These are phyloP conservation scores for Eucalyptus victrix DNA, from an alignment of 345 rosid species.

Conservation along the genomic window DNA sequence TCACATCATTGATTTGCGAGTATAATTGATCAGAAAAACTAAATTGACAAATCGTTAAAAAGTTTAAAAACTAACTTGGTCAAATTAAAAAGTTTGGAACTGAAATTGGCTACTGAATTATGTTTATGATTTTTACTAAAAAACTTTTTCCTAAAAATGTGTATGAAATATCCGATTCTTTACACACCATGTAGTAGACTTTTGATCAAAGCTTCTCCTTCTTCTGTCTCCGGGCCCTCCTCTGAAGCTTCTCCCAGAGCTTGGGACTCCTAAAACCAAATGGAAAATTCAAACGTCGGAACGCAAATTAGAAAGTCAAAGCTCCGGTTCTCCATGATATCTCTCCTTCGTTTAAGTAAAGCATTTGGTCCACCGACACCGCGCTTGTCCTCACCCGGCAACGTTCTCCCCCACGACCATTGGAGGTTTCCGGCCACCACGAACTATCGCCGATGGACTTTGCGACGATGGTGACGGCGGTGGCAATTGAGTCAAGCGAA, in stretches of 20 bases:
- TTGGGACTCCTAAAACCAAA: not conserved
- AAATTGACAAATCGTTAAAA: not conserved
- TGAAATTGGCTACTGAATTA: rapidly evolving
- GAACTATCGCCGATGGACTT: not conserved
- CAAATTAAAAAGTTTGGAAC: not conserved
- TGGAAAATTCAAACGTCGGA: not conserved
- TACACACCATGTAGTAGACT: not conserved
- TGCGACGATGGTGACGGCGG: too few relatives aligned
- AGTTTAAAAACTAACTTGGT: not conserved
- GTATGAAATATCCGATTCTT: not conserved
- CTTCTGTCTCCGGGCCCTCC: not conserved
- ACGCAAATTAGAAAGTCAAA: not conserved
- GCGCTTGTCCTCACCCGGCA: not conserved
- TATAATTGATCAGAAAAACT: not conserved
- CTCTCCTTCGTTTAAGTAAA: not conserved
- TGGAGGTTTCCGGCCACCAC: not conserved
- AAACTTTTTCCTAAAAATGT: not conserved
- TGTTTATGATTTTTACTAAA: not conserved
- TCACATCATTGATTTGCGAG: not conserved
- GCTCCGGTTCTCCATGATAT: not conserved
- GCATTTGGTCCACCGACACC: not conserved
- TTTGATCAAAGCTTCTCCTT: not conserved
- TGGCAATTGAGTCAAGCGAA: not conserved
- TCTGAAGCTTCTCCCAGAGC: not conserved
- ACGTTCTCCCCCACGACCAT: not conserved